Conservation (phyloP, 2,329 filamentous ascomycete genomes). For the Verticillium nubilum region DNA sequence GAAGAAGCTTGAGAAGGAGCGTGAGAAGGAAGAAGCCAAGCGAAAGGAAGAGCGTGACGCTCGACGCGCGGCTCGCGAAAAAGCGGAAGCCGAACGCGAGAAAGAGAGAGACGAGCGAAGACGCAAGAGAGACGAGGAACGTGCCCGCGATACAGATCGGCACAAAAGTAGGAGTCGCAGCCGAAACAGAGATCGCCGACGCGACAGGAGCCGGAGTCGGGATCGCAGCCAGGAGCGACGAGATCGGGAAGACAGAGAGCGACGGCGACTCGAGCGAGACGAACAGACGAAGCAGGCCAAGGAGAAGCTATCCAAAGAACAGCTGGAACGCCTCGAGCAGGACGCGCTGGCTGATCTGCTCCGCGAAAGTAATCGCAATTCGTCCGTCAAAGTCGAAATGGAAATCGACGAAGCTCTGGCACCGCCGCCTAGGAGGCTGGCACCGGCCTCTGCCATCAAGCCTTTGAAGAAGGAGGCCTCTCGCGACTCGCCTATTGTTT, state of each 20-base stretch:
- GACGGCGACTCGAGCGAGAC: constrained; percentile 29
- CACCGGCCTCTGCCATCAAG: constrained; percentile 53
- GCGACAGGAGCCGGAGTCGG: constrained; percentile 19
- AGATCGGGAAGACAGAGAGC: constrained; percentile 18
- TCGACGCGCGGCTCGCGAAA: constrained; percentile 35
- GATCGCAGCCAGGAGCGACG: constrained; percentile 25
- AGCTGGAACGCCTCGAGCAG: constrained; percentile 51
- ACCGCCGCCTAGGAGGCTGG: constrained; percentile 47
- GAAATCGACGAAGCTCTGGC: constrained; percentile 43
- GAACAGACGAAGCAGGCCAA: constrained; percentile 39
- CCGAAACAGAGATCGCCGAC: constrained; percentile 26
- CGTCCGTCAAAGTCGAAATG: constrained; percentile 44
- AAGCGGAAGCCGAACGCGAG: constrained; percentile 39
- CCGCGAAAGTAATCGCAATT: constrained; percentile 49
- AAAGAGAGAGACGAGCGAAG: constrained; percentile 50
- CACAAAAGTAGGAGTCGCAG: constrained; percentile 19
- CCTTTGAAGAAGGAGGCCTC: constrained; percentile 38
- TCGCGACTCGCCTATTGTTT: constrained; percentile 36
- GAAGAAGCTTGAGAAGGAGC: constrained; percentile 41
- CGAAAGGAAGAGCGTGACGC: constrained; percentile 46
- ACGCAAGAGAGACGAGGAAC: constrained; percentile 32
- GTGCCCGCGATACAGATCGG: constrained; percentile 29
- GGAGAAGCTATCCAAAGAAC: constrained; percentile 52
- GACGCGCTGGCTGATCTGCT: constrained; percentile 54
- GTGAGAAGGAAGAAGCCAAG: constrained; percentile 43